Evolutionary conservation across 768 basidiomycete species (phyloP), one percentile per base, ranked within the genome.

Genomic region (Mycena sanguinolenta): DNA sequence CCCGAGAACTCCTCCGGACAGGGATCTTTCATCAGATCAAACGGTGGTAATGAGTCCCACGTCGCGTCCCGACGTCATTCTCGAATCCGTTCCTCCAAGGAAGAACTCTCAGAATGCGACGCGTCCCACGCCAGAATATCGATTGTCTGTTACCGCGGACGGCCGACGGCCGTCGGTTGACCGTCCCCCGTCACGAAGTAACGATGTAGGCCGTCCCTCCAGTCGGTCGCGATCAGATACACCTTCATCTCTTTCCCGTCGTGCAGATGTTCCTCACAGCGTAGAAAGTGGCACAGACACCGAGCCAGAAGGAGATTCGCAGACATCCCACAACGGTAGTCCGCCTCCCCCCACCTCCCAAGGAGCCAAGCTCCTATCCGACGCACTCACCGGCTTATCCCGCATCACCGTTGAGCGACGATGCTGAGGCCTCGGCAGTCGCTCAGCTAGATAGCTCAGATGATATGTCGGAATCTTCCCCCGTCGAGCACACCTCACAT

Each of bases 281-380:
- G 84, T 94, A 21, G 93, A 93, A 80, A 93, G 91, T 74, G 92
- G 89, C 17, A 91, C 90, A 3, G 92, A 94, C 70, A 91, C 89
- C 0, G 92, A 93, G 53, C 83, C 84, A 0, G 92, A 92, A 69
- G 81, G 82, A 10, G 87, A 77, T 61, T 79, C 74, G 42, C 67
- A 71, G 16, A 53, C 62, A 10, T 53, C 44, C 50, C 39, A 58
- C n/a, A 54, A 50, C 32, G 36, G 74, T 64, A 63, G 72, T 9
- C 77, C 77, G 4, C 78, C 80, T 16, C 67, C 71, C n/a, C 19
- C 73, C 63, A 7, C 76, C 72, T 17, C 70, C 73, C 13, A 72
- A 71, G 68, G 66, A 65, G 39, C 21, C 39, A 4, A 68, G 64
- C 27, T 53, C 71, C 38, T 68, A 17, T 25, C n/a, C 38, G 21